Conservation (phyloP, 805 yeast species). For the Candida michaelii region DNA sequence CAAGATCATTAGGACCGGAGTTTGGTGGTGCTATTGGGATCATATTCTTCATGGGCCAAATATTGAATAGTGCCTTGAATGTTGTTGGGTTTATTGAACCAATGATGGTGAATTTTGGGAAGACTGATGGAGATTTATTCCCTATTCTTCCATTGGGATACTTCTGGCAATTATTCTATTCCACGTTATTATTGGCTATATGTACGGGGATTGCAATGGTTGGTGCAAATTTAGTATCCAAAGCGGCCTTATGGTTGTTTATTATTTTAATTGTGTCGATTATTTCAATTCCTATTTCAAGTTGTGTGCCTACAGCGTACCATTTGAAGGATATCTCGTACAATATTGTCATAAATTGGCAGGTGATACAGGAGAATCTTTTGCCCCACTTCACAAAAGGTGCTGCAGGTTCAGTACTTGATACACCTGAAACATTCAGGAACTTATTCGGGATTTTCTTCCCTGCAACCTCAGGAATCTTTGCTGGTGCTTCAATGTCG, state of each 20-base stretch:
- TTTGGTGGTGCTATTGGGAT: conserved; percentile 98
- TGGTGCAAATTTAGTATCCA: conserved; percentile 79
- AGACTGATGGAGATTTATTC: conserved; percentile 52
- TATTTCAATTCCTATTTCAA: conserved; percentile 77
- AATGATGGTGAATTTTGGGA: conserved; percentile 73
- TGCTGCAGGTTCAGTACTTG: conserved; percentile 84
- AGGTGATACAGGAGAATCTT: conserved; percentile 63
- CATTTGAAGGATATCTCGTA: conserved; percentile 51
- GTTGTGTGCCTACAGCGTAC: conserved; percentile 58
- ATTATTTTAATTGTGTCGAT: conserved; percentile 68
- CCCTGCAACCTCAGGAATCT: conserved; percentile 98
- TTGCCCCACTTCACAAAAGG: conserved; percentile 81
- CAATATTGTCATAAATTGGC: conserved; percentile 71
- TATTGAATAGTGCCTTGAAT: conserved; percentile 85
- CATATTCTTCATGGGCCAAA: conserved; percentile 92
- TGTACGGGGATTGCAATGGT: conserved; percentile 78
- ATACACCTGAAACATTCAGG: conserved; percentile 67
- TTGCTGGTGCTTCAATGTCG: conserved; percentile 99
- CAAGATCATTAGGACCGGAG: conserved; percentile 93
- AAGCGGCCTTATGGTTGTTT: conserved; percentile 76
- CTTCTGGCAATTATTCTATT: conserved; percentile 68
- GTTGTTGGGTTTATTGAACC: conserved; percentile 97
- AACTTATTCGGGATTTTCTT: conserved; percentile 92
- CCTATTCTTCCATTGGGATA: conserved; percentile 66
- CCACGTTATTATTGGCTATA: conserved; percentile 62